A percentile compares a stretch with the other conserved stretches of the same genome.
phyloP scores from a whole-genome alignment of 2,329 filamentous ascomycete species.

The Epichloe baconii region DNA sequence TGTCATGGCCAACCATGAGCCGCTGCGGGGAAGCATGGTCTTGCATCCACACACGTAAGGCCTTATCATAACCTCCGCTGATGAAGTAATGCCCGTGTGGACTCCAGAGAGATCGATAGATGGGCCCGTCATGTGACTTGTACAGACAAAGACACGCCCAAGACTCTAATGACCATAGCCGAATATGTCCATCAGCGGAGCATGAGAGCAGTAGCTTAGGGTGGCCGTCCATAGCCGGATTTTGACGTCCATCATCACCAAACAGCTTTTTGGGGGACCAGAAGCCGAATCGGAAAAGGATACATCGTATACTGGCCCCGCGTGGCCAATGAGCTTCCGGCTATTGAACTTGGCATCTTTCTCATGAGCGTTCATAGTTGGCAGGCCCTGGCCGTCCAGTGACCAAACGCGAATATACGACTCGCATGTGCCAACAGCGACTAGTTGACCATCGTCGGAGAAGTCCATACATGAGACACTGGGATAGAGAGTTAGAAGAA shows the following conservation, averaged over 20 bases:
- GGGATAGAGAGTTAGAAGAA: background rate
- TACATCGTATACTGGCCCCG: slow-evolving; percentile 77
- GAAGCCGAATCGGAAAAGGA: slow-evolving; percentile 70
- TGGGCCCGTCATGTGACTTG: slow-evolving; percentile 80
- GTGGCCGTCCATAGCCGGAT: slow-evolving; percentile 33
- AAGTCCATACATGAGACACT: slow-evolving; percentile 92
- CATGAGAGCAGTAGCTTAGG: slow-evolving; percentile 74
- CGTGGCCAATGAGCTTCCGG: slow-evolving; percentile 74
- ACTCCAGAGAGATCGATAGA: slow-evolving; percentile 80
- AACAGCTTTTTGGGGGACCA: slow-evolving; percentile 35
- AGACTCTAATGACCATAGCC: slow-evolving; percentile 83
- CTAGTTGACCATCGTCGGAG: slow-evolving; percentile 76
- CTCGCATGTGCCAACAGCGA: slow-evolving; percentile 80
- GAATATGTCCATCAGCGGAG: slow-evolving; percentile 76
- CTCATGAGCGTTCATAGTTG: slow-evolving; percentile 47
- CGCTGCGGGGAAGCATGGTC: slow-evolving; percentile 83
- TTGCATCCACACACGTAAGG: slow-evolving; percentile 80
- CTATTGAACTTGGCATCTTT: slow-evolving; percentile 47
- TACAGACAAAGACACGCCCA: slow-evolving; percentile 92
- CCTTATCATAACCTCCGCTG: slow-evolving; percentile 78
- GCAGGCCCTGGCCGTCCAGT: slow-evolving; percentile 70
- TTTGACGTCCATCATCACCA: slow-evolving; percentile 31
- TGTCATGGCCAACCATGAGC: slow-evolving; percentile 84
- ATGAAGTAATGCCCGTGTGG: slow-evolving; percentile 94
- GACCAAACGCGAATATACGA: slow-evolving; percentile 95